Evolutionary conservation across 1,284 basidiomycete genomes (phyloP), one percentile per base, ranked within the genome.

Genomic region (Tylopilus orsonianus): DNA sequence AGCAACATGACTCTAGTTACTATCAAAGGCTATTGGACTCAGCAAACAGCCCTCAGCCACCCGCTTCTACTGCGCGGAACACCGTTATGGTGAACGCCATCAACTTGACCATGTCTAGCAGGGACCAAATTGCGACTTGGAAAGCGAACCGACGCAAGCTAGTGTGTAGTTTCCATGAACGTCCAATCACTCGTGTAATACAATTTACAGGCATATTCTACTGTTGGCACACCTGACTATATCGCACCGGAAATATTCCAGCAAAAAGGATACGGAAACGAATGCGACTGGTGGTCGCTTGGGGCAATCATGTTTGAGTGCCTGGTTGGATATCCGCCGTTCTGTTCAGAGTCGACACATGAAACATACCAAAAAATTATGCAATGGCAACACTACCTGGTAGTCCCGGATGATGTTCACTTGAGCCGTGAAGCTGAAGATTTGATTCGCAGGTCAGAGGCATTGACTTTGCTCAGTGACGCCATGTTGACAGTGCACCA

Each of bases 241-340:
- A 99, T 99, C 59, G 95, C 97, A 2, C 96, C 96, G 0, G 97
- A 99, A 67, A 97, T 99, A 68, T 99, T 99, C 77, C 71, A 92
- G 56, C 93, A 97, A 68, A 89, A 94, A 66, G 97, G 97, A 7
- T 99, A 99, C 65, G 93, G 93, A 34, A 93, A 97, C 64, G 95
- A 97, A 70, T 97, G 94, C 64, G 95, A 97, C 67, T 97, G 93
- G 93, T 97, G 95, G 95, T 93, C 90, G 8, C 77, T 95, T 19
- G 93, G 97, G 4, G 93, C 94, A 6, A 99, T 99, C 76, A 97
- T 95, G 91, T 99, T 97, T 66, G 97, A 99, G 71, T 98, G 92
- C 69, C 75, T 99, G 16, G 93, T 98, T 59, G 96, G 91, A 50
- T 97, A 97, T 70, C 94, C 96, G 23, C 96, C 95, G 0, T 98